Evolutionary conservation across 768 basidiomycete species (phyloP).

Genomic region (Polyporus arcularius): DNA sequence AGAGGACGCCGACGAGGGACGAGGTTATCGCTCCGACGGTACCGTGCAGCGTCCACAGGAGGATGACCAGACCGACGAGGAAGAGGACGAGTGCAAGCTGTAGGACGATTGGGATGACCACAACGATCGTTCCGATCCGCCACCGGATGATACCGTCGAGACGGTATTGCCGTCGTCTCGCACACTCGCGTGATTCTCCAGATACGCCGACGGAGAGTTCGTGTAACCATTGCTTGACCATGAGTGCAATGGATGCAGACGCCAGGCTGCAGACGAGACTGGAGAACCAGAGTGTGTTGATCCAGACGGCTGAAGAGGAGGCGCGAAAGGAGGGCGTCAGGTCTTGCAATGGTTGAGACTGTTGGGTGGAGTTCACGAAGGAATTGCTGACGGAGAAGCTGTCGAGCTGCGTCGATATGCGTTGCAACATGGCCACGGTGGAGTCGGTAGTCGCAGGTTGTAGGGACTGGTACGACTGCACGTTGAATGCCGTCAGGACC

Average conservation of each 20-base stretch:
- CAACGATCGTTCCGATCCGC: conserved; percentile 25
- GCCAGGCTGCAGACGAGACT: conserved; percentile 26
- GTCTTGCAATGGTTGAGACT: too few relatives aligned
- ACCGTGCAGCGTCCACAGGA: conserved; percentile 22
- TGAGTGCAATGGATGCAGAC: conserved; percentile 25
- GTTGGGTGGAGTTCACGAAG: background rate
- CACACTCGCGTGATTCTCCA: conserved; percentile 23
- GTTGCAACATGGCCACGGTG: background rate
- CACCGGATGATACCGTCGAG: conserved; percentile 23
- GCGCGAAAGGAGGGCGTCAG: background rate
- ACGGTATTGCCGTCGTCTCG: conserved; percentile 27
- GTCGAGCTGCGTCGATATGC: conserved; percentile 4
- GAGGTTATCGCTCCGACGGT: conserved; percentile 18
- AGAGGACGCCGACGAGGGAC: conserved; percentile 8
- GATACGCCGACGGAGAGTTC: conserved; percentile 23
- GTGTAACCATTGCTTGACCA: conserved; percentile 31
- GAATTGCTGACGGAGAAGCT: background rate
- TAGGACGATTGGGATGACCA: conserved; percentile 23
- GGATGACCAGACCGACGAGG: conserved; percentile 21
- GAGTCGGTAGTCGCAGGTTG: background rate
- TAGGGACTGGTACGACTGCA: conserved; percentile 13
- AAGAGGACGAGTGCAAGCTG: conserved; percentile 19
- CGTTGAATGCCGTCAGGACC: conserved; percentile 19
- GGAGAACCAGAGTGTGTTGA: conserved; percentile 24
- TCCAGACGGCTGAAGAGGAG: background rate